Evolutionary conservation across 139 green algal genomes (phyloP).

Genomic region (Chlorella sp.): DNA sequence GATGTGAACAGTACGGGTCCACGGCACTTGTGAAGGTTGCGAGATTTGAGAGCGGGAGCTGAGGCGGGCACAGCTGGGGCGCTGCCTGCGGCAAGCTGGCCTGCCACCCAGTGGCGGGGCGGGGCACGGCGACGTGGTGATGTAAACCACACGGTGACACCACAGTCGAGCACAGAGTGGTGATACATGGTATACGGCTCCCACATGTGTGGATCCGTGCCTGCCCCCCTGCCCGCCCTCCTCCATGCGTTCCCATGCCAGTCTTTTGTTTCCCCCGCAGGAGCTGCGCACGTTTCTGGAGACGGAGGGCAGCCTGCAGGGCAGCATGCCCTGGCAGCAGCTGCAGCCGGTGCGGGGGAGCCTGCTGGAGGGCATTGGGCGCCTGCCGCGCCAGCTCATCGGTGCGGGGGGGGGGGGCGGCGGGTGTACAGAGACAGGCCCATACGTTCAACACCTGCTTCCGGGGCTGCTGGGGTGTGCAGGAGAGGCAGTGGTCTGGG

Average conservation of each 20-base stretch:
- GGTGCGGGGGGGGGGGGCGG: conserved; percentile 18
- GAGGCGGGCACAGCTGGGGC: conserved; percentile 75
- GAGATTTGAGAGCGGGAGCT: too few species aligned
- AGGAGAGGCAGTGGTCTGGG: background rate
- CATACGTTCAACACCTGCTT: too few species aligned
- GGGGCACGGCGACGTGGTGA: conserved; percentile 61
- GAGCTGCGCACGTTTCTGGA: conserved; percentile 89
- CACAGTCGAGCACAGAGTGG: too few species aligned
- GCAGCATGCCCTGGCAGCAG: conserved; percentile 63
- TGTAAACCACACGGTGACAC: too few species aligned
- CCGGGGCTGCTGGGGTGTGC: background rate
- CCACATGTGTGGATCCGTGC: too few species aligned
- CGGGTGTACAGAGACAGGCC: too few species aligned
- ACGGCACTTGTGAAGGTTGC: too few species aligned
- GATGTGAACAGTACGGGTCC: too few species aligned
- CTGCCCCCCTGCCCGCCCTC: too few species aligned
- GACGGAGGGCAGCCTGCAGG: conserved; percentile 72
- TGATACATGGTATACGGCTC: too few species aligned
- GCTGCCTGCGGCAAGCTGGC: conserved; percentile 86
- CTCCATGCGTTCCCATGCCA: background rate
- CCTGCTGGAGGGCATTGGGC: conserved; percentile 79
- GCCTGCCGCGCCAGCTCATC: conserved; percentile 80
- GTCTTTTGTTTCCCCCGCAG: conserved; percentile 34
- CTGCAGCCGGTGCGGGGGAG: conserved; percentile 62
- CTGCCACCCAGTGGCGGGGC: conserved; percentile 76